Percentiles rank a stretch among this genome's conserved stretches.
phyloP scores from a whole-genome alignment of 2,329 filamentous ascomycete species.

The Diaporthe citriasiana region DNA sequence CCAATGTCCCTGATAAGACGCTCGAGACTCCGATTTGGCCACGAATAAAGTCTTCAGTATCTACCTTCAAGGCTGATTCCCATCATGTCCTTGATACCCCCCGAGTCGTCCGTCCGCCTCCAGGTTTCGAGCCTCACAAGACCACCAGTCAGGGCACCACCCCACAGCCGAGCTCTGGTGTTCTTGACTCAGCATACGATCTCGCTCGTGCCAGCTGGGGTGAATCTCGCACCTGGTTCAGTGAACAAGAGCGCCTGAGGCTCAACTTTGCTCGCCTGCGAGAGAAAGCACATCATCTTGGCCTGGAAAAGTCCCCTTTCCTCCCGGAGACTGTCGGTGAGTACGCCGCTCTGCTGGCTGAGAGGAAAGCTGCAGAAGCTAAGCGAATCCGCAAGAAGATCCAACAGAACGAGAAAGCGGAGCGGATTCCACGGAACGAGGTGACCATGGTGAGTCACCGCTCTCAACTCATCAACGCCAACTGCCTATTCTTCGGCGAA shows the following conservation, averaged over 20 bases:
- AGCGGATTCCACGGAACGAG: not conserved
- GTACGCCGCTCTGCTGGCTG: slow-evolving; percentile 30
- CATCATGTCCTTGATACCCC: not conserved
- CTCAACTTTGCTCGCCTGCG: slow-evolving; percentile 31
- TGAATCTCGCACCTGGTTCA: slow-evolving; percentile 31
- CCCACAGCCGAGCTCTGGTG: not conserved
- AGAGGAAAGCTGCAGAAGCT: slow-evolving; percentile 27
- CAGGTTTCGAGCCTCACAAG: slow-evolving; percentile 3
- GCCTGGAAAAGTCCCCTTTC: slow-evolving; percentile 22
- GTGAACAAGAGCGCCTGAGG: slow-evolving; percentile 34
- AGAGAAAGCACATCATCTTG: slow-evolving; percentile 23
- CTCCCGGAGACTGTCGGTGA: slow-evolving; percentile 26
- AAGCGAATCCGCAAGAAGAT: slow-evolving; percentile 34
- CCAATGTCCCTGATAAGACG: too few species aligned
- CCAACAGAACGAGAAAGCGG: slow-evolving; percentile 19
- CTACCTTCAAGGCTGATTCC: not conserved
- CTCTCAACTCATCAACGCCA: not conserved
- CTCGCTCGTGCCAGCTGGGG: not conserved
- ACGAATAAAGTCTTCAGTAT: not conserved
- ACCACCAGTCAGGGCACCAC: not conserved
- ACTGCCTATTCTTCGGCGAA: slow-evolving; percentile 1
- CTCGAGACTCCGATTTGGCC: not conserved
- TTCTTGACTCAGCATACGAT: not conserved
- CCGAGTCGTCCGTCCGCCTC: not conserved
- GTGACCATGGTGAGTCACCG: slow-evolving; percentile 3